These are phyloP conservation scores for Hypoxylon rubiginosum DNA, from an alignment of 2,329 filamentous ascomycete species.

Conservation along the genomic window DNA sequence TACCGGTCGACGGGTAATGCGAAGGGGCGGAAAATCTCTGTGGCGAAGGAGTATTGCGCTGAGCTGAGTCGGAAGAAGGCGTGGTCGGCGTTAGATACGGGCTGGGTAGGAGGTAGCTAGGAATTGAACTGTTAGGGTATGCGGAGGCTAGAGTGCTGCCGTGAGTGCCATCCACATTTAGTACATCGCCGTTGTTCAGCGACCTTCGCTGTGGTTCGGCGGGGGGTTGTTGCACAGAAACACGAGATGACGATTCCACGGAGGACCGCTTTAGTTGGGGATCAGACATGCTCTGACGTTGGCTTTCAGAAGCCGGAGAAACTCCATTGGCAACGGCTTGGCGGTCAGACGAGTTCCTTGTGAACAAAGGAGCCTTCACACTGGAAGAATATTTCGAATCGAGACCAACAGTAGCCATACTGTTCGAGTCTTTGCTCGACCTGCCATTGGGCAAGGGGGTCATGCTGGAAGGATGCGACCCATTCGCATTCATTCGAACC, in stretches of 20 bases:
- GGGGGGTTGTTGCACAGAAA: conserved; percentile 52
- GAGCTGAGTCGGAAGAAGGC: conserved; percentile 49
- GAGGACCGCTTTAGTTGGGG: conserved; percentile 52
- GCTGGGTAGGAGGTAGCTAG: conserved; percentile 41
- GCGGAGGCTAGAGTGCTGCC: conserved; percentile 26
- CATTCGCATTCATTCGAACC: conserved; percentile 60
- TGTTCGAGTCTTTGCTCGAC: conserved; percentile 55
- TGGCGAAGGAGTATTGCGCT: conserved; percentile 52
- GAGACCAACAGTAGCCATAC: conserved; percentile 52
- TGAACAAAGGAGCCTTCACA: conserved; percentile 37
- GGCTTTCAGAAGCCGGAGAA: conserved; percentile 32
- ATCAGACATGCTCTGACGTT: conserved; percentile 51
- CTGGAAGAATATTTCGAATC: conserved; percentile 53
- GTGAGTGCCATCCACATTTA: conserved; percentile 27
- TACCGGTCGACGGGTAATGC: conserved; percentile 61
- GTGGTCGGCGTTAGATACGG: conserved; percentile 42
- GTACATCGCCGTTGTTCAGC: conserved; percentile 47
- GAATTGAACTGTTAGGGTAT: conserved; percentile 31
- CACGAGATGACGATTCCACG: conserved; percentile 51
- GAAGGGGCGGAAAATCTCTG: conserved; percentile 77
- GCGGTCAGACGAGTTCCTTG: conserved; percentile 24
- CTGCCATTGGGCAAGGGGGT: conserved; percentile 71
- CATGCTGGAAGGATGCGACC: conserved; percentile 66
- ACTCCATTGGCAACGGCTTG: conserved; percentile 33
- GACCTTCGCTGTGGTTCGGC: conserved; percentile 53